These are phyloP conservation scores for Pythium scleroteichum DNA, from an alignment of 352 stramenopile genomes.

Conservation along the genomic window DNA sequence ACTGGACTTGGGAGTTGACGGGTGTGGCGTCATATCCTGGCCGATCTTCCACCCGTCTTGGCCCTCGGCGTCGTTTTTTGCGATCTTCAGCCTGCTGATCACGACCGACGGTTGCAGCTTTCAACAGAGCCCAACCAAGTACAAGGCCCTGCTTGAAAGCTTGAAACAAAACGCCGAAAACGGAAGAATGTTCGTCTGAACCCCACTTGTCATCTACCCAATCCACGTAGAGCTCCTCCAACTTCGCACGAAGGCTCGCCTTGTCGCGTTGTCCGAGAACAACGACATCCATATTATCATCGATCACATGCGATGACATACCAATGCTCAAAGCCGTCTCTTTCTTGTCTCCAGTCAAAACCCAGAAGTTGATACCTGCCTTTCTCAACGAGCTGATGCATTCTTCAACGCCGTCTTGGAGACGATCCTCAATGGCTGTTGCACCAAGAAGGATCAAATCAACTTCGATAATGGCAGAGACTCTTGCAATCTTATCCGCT, in stretches of 20 bases:
- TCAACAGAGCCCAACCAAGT: conserved; percentile 67
- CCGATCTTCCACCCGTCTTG: conserved; percentile 47
- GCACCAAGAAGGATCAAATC: conserved; percentile 87
- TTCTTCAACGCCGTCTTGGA: conserved; percentile 93
- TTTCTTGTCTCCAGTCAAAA: conserved; percentile 93
- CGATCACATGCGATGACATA: conserved; percentile 89
- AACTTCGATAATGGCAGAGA: conserved; percentile 83
- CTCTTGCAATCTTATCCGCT: conserved; percentile 71
- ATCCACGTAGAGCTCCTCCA: conserved; percentile 87
- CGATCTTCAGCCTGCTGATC: conserved; percentile 68
- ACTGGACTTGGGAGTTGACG: conserved; percentile 42
- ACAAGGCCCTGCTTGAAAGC: conserved; percentile 69
- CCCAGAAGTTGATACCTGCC: conserved; percentile 96
- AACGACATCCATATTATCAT: conserved; percentile 90
- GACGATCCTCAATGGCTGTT: conserved; percentile 92
- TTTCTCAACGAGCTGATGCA: conserved; percentile 91
- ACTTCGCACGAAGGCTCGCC: conserved; percentile 60
- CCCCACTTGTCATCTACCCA: conserved; percentile 88
- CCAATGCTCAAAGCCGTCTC: conserved; percentile 87
- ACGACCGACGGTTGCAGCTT: conserved; percentile 68
- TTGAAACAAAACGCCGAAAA: conserved; percentile 74
- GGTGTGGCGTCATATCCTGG: conserved; percentile 33
- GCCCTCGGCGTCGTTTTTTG: conserved; percentile 64
- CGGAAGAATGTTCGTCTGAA: conserved; percentile 80
- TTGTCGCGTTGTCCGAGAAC: conserved; percentile 84